A percentile compares a stretch with the other conserved stretches of the same genome.
Evolutionary conservation across 805 yeast species (phyloP).

Genomic region (Schizosaccharomyces osmophilus): DNA sequence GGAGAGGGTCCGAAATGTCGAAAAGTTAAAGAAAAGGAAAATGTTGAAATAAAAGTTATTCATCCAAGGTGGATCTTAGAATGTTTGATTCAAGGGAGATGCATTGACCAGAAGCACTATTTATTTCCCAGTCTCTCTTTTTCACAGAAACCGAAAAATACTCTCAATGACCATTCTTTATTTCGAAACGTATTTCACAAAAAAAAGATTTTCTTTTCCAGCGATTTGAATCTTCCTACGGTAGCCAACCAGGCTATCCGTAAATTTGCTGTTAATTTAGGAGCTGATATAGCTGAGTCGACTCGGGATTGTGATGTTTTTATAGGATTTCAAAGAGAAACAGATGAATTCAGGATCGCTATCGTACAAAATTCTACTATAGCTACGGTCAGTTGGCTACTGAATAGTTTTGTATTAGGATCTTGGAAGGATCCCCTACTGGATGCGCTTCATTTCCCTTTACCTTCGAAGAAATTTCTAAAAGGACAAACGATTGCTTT

Average conservation of each 20-base stretch:
- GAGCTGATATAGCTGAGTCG: background rate
- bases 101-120: conserved; percentile 30
- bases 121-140: conserved; percentile 18
- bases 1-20: background rate
- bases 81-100: conserved; percentile 6
- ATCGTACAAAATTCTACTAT: conserved; percentile 19
- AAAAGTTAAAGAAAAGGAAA: background rate
- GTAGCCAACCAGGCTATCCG: background rate
- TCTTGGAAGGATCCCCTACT: conserved; percentile 30
- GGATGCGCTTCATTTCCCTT: conserved; percentile 49
- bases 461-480: conserved; percentile 25
- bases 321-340: background rate
- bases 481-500: conserved; percentile 29
- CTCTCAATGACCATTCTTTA: background rate
- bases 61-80: background rate
- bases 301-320: background rate
- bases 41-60: background rate
- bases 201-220: conserved; percentile 2
- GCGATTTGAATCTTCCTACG: background rate
- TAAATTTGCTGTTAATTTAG: background rate
- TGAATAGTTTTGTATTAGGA: conserved; percentile 32
- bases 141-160: background rate
- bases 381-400: conserved; percentile 59
- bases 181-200: background rate
- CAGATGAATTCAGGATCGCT: conserved; percentile 14